Evolutionary conservation across 441 rosid species (phyloP), one percentile per base, ranked within the genome.

Genomic region (Theobroma grandiflorum): DNA sequence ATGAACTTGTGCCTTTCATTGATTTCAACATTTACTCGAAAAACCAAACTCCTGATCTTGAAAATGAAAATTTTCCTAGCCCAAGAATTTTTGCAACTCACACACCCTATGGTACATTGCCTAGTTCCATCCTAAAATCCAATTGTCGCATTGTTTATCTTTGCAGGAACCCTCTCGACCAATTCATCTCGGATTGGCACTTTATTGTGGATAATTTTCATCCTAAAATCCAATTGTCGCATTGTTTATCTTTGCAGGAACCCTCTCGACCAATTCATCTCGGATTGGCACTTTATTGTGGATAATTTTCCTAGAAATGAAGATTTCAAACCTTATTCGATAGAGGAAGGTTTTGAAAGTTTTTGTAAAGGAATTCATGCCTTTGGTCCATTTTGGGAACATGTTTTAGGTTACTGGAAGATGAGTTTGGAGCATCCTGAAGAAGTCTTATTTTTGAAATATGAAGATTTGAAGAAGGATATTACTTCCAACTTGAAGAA

Each of bases 171-270:
- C 26, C 62, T 57, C 62, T 57, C 8, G 63, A 58, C 26, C 26
- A 58, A 22, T 58, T 58, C 63, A 58, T 58, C 63, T 58, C 63
- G 22, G 8, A 58, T 58, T 58, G 63, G 63, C 63, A 18, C 63
- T 58, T 58, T 22, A 4, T 58, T 22, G 26, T 58, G 63, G 18
- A 18, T 11, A 9, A 58, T 58, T 0, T 22, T 22, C 31, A 57
- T 57, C 26, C n/a, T 15, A 20, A n/a, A 57, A 16, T 57, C 62
- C 62, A 16, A 18, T 57, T 57, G 62, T 57, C 62, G 22, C 9
- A n/a, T 55, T 55, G 59, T 57, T 57, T 57, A 57, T 57, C 20
- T 57, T 2, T 57, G 62, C 8, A 4, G 62, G 62, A 57, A 57
- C 9, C 26, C 62, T 57, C 62, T 57, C 8, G 63, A 58, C 26